These are phyloP conservation scores for Lichtheimia ramosa DNA, from an alignment of 371 early-diverging fungal genomes.

Conservation along the genomic window DNA sequence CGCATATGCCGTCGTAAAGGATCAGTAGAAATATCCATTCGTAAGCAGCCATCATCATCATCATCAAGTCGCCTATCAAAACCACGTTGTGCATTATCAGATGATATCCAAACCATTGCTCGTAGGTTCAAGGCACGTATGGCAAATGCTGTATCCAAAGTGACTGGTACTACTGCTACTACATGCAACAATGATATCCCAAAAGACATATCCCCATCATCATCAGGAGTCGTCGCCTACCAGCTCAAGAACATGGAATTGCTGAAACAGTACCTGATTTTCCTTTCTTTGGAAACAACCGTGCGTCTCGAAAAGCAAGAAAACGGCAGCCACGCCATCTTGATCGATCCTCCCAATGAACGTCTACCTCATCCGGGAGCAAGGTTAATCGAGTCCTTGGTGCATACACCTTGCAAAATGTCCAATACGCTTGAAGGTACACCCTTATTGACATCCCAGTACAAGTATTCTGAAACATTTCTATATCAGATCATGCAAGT, in stretches of 20 bases:
- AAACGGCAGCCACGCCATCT: conserved; percentile 5
- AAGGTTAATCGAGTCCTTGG: conserved; percentile 29
- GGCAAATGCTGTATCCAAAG: conserved; percentile 15
- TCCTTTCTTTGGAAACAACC: conserved; percentile 27
- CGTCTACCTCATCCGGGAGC: conserved; percentile 20
- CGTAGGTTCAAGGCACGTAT: conserved; percentile 22
- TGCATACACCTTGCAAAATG: conserved; percentile 18
- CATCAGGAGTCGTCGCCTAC: not conserved
- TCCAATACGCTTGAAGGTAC: not conserved
- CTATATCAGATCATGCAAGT: too few species aligned
- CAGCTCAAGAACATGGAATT: conserved; percentile 27
- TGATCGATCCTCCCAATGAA: conserved; percentile 1
- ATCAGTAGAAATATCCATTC: not conserved
- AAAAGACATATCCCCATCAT: not conserved
- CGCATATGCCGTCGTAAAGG: too few species aligned
- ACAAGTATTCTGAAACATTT: too few species aligned
- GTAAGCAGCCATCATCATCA: not conserved
- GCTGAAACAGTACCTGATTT: conserved; percentile 35
- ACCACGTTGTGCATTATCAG: not conserved
- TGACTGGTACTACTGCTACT: not conserved
- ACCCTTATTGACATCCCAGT: not conserved
- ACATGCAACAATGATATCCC: not conserved
- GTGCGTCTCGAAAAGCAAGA: conserved; percentile 8
- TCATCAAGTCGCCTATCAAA: not conserved
- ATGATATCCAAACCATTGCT: not conserved